Conservation (phyloP, 306 rosid species). For the Quercus suber region DNA sequence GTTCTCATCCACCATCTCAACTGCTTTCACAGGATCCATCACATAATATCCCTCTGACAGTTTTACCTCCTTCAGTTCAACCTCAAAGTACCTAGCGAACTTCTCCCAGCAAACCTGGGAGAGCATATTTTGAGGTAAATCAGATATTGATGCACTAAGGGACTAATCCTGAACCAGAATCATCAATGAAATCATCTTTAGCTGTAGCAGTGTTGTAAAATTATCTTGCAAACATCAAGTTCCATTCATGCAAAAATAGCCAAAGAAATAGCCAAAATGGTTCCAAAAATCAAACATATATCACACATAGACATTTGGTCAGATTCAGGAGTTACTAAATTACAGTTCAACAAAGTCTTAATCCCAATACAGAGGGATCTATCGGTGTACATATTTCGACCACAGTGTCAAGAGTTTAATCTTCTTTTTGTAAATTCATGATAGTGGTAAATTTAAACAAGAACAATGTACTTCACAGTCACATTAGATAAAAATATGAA, state of each 20-base stretch:
- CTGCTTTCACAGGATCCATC: slow-evolving; percentile 89
- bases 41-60: slow-evolving; percentile 73
- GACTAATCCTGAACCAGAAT: background rate
- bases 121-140: slow-evolving; percentile 4
- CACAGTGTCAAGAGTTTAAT: background rate
- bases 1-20: slow-evolving; percentile 90
- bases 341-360: slow-evolving; percentile 23
- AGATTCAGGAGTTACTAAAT: background rate
- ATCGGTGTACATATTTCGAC: background rate
- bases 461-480: background rate
- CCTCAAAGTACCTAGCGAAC: slow-evolving; percentile 94
- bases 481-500: background rate
- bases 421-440: background rate
- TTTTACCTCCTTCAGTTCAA: slow-evolving; percentile 92
- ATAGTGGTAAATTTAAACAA: background rate
- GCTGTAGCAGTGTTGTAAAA: too few relatives aligned
- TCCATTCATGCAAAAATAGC: background rate
- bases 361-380: background rate
- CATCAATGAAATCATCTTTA: background rate
- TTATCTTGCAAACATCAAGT: background rate
- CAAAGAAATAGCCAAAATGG: background rate
- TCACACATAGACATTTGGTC: too few relatives aligned
- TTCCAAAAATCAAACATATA: too few relatives aligned
- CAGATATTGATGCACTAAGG: background rate
- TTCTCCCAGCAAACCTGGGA: slow-evolving; percentile 94